phyloP scores from a whole-genome alignment of 163 green algal species.

The Chlamydomonas reinhardtii region DNA sequence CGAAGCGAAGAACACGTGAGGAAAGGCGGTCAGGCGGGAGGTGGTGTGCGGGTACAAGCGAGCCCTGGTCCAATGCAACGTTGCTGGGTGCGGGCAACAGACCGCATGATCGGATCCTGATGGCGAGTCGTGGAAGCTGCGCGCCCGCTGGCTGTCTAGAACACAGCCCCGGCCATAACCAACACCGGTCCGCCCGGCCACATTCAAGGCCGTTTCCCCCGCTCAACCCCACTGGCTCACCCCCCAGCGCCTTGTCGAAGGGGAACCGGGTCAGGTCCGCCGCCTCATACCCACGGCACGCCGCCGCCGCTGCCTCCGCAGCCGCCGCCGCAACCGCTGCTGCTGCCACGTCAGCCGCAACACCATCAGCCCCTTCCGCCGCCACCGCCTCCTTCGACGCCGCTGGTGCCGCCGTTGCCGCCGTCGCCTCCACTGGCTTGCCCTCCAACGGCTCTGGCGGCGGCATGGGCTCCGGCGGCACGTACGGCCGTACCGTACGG shows the following conservation, averaged over 20 bases:
- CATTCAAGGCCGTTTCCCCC: too few species aligned
- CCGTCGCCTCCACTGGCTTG: slow-evolving; percentile 63
- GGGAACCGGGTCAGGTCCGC: slow-evolving; percentile 41
- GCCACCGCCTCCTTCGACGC: slow-evolving; percentile 1
- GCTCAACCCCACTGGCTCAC: too few species aligned
- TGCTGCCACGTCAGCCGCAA: slow-evolving; percentile 70
- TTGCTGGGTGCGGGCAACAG: too few species aligned
- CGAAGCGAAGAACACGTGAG: too few species aligned
- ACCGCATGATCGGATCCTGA: too few species aligned
- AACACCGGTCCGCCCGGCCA: too few species aligned
- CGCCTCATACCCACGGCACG: slow-evolving; percentile 15
- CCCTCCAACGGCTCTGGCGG: neutral
- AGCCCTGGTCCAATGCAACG: too few species aligned
- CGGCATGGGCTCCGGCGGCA: slow-evolving; percentile 20
- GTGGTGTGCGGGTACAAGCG: too few species aligned
- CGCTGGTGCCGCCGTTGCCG: slow-evolving; percentile 81
- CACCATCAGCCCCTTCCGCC: slow-evolving; percentile 53
- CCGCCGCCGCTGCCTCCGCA: neutral
- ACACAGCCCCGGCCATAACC: too few species aligned
- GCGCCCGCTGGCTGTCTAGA: too few species aligned
- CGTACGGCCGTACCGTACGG: slow-evolving; percentile 77
- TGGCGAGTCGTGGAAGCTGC: too few species aligned
- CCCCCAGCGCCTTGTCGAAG: slow-evolving; percentile 7
- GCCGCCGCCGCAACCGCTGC: slow-evolving; percentile 79
- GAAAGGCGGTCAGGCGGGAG: too few species aligned